Base-by-base conservation (phyloP, 2,329 filamentous ascomycete genomes). In the Penicillium vulpinum region DNA sequence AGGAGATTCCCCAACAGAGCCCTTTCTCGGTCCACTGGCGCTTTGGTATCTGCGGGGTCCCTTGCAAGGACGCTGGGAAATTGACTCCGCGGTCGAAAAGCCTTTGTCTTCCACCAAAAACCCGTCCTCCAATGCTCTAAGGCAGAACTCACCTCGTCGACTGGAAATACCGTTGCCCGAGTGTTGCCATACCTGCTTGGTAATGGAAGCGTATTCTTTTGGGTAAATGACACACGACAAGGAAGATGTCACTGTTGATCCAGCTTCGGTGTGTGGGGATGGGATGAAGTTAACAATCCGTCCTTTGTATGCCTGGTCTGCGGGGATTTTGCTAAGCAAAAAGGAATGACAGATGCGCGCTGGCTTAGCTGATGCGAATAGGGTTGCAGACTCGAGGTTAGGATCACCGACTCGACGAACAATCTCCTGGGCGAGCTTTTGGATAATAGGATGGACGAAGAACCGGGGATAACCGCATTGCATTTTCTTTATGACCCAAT, bases 171-270 rank as follows among this genome's bases (percentile, higher is more conserved):
- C 94, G 60, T 96, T 92, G 21, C 94, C 94, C 0, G 90, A 89
- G 73, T 99, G 94, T 73, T 97, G 94, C 94, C 94, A 99, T 69
- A 96, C 97, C 67, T 92, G 85, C 74, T 97, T 97, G n/a, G 91
- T 90, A 57, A 89, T 75, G 5, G 85, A 77, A 66, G 88, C 92
- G 18, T 85, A 77, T 13, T 86, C 83, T 44, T 83, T 79, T 0
- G 87, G 85, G 65, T 88, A 91, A 40, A 97, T 71, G 3, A 96
- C 86, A 24, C 86, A 87, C 1, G 84, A 89, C 22, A 92, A 78
- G 10, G 81, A 79, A 0, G 88, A 87, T 2, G 78, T 77, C 28
- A 89, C 74, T 36, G 73, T 76, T n/a, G 78, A 33, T 10, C 80
- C 77, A 63, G 88, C 82, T 29, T 92, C 54, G 92, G 82, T 67